phyloP scores from a whole-genome alignment of 73 alveolate genomes.

The Tetrahymena borealis region DNA sequence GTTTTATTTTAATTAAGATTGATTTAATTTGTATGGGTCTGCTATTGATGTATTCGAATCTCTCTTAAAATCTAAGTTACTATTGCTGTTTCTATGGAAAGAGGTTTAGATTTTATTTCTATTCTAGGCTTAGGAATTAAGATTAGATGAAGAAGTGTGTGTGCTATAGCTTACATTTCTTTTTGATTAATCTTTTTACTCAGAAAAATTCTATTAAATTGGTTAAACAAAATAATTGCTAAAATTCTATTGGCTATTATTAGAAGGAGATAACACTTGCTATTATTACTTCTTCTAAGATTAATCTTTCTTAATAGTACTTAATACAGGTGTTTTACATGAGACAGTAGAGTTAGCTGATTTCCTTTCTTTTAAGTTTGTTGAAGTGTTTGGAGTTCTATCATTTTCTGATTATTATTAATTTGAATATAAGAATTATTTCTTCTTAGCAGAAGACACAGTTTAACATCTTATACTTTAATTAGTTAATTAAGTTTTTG shows the following conservation, averaged over 20 bases:
- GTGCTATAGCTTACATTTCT: neutral
- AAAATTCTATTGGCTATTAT: neutral
- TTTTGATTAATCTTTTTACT: neutral
- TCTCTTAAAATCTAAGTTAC: neutral
- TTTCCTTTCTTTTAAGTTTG: neutral
- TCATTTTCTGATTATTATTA: neutral
- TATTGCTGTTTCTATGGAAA: neutral
- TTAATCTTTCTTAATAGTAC: neutral
- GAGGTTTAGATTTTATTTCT: neutral
- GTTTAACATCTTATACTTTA: neutral
- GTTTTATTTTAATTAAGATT: neutral
- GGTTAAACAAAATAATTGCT: neutral
- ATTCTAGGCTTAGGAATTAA: neutral
- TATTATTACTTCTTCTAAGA: neutral
- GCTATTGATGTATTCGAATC: neutral
- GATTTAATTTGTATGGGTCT: neutral
- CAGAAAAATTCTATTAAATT: neutral
- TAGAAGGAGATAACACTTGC: neutral
- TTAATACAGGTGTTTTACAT: neutral
- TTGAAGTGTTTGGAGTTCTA: neutral
- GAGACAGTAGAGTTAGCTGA: neutral
- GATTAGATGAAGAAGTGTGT: neutral
- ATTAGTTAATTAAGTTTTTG: neutral
- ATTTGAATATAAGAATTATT: neutral
- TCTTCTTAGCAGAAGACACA: neutral